Evolutionary conservation across 1,284 basidiomycete genomes (phyloP).

Genomic region (Ustilago sp.): DNA sequence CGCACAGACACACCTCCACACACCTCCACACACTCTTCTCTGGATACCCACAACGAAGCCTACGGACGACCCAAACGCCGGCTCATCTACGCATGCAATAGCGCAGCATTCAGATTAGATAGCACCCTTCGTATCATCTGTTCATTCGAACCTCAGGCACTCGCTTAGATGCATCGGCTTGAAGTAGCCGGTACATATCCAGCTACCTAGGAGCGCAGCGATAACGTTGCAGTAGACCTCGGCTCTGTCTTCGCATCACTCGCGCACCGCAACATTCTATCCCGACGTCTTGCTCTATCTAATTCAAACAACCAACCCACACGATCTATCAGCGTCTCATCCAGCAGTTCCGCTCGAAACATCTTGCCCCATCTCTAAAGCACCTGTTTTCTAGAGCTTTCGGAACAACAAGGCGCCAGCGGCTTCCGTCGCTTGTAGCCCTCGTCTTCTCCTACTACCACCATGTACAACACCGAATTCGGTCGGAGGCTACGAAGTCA

Average conservation of each 20-base stretch:
- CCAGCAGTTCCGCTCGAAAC: not conserved
- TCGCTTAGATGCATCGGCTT: too few species aligned
- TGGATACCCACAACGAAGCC: too few species aligned
- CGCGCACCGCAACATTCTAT: not conserved
- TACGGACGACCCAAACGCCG: too few species aligned
- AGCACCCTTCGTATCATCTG: too few species aligned
- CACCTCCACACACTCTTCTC: too few species aligned
- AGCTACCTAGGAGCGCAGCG: too few species aligned
- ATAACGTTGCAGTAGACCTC: too few species aligned
- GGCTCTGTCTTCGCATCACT: not conserved
- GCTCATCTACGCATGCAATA: too few species aligned
- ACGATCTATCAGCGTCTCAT: not conserved
- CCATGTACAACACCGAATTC: slow-evolving; percentile 65
- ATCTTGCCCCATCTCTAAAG: not conserved
- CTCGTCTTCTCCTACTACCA: slow-evolving; percentile 12
- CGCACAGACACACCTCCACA: too few species aligned
- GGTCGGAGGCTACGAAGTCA: slow-evolving; percentile 57
- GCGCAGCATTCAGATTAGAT: too few species aligned
- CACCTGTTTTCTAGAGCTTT: not conserved
- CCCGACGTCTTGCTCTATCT: not conserved
- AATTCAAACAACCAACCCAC: not conserved
- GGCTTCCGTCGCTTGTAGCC: slow-evolving; percentile 3
- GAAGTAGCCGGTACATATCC: too few species aligned
- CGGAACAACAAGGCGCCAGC: not conserved
- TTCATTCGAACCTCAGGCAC: too few species aligned